Base-by-base conservation (phyloP, 1,139 yeast species). In the Torulaspora pretoriensis region DNA sequence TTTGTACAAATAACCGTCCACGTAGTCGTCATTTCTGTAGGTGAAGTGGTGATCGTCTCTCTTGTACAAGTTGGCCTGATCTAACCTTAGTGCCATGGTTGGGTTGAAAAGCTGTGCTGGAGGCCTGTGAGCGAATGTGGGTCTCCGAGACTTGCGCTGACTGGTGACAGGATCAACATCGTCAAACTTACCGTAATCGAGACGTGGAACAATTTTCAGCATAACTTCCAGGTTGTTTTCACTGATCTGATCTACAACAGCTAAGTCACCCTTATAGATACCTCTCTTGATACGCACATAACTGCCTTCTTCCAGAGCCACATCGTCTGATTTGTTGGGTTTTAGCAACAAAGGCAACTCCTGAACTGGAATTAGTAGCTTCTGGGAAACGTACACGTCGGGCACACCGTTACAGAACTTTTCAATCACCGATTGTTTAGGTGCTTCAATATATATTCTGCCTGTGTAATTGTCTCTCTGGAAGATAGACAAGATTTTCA, bases 151-250 rank as follows among this genome's bases (percentile, higher is more conserved):
- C 61, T 79, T 75, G 48, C 78, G 66, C 57, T 76, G 78, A 33
- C 67, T 66, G 6, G 68, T 60, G 8, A 62, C 77, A 46, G 68
- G 73, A 63, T 81, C 85, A 33, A 80, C 75, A 35, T 75, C 78
- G 48, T 77, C 80, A 42, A 73, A 69, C 60, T 79, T 80, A 51
- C 95, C 95, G 64, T 92, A 92, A 64, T 92, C 97, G 49, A 92
- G 70, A 59, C 98, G 79, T 30, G 98, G 98, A 19, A 92, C 95
- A 51, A 94, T 74, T 61, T 88, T 88, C 59, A 95, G 80, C 60
- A 95, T 78, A 19, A 89, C 97, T 63, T 90, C 97, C 54, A 94
- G 75, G 43, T 96, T 97, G 62, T 88, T 90, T 62, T 92, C 97
- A 46, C 95, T 86, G 53, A 94, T 76, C 61, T 90, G 89, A 59